Percentiles rank a stretch among this genome's conserved stretches.
Conservation (phyloP, 2,329 filamentous ascomycete species). For the Elsinoe perseae region DNA sequence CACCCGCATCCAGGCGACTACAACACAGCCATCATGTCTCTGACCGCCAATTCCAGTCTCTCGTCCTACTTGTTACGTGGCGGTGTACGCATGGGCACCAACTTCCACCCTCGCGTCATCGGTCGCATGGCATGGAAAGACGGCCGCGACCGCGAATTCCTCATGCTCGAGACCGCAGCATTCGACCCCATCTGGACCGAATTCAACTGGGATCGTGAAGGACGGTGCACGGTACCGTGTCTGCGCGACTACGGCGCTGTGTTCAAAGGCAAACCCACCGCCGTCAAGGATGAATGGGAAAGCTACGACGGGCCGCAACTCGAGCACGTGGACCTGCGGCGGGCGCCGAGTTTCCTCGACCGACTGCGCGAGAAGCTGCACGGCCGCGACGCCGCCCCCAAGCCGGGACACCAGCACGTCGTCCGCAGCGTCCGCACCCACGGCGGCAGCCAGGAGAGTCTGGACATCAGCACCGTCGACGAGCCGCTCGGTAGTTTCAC, state of each 20-base stretch:
- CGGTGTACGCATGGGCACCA: conserved; percentile 51
- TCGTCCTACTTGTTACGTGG: conserved; percentile 49
- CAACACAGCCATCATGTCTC: conserved; percentile 51
- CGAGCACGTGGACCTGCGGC: conserved; percentile 24
- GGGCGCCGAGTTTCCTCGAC: conserved; percentile 14
- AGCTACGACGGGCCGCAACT: conserved; percentile 42
- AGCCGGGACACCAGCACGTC: neutral
- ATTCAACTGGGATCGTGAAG: conserved; percentile 47
- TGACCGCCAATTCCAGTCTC: conserved; percentile 48
- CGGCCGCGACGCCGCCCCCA: neutral
- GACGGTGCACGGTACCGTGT: conserved; percentile 48
- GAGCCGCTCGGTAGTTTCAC: conserved; percentile 32
- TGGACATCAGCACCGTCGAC: conserved; percentile 17
- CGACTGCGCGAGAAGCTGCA: conserved; percentile 9
- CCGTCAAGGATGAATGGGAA: conserved; percentile 47
- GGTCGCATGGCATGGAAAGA: conserved; percentile 52
- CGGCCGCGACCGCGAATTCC: conserved; percentile 45
- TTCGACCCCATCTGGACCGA: conserved; percentile 53
- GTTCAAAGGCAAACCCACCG: conserved; percentile 42
- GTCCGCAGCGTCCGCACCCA: conserved; percentile 10
- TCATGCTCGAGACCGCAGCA: conserved; percentile 51
- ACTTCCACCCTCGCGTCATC: conserved; percentile 49
- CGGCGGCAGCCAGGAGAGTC: conserved; percentile 4
- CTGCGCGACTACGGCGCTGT: conserved; percentile 47
- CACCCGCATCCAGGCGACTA: conserved; percentile 45